phyloP scores from a whole-genome alignment of 1,139 yeast species.

The Entelexis paramagnoliae region DNA sequence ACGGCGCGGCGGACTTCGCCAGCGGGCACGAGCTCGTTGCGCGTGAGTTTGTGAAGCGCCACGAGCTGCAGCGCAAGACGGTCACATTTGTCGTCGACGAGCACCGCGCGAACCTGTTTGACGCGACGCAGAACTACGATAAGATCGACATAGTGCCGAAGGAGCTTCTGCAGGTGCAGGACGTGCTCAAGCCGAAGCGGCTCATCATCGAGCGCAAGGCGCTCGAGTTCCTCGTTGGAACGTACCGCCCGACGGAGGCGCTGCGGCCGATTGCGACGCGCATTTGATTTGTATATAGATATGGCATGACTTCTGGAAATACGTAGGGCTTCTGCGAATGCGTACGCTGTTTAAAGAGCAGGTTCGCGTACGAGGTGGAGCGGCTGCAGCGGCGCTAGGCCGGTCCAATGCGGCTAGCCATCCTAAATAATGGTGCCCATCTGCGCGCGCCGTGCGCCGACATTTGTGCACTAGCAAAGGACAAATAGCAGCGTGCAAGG shows the following conservation, averaged over 20 bases:
- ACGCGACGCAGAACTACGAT: conserved; percentile 41
- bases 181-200: conserved; percentile 68
- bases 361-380: too few relatives aligned
- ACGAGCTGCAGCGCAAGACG: conserved; percentile 45
- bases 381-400: too few relatives aligned
- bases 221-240: conserved; percentile 39
- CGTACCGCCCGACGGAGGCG: conserved; percentile 13
- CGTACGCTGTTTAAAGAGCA: too few relatives aligned
- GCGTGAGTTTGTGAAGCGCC: conserved; percentile 47
- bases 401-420: too few relatives aligned
- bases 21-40: conserved; percentile 45
- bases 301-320: not conserved
- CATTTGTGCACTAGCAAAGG: too few relatives aligned
- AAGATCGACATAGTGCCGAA: conserved; percentile 59
- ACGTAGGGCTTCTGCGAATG: too few relatives aligned
- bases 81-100: conserved; percentile 57
- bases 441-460: too few relatives aligned
- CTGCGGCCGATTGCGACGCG: conserved; percentile 13
- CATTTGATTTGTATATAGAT: not conserved
- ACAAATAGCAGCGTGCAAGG: too few relatives aligned
- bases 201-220: conserved; percentile 67
- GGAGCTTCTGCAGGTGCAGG: conserved; percentile 77
- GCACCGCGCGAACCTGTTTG: conserved; percentile 43
- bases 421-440: too few relatives aligned
- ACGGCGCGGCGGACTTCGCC: conserved; percentile 46